Percentiles rank a stretch among this genome's conserved stretches.
phyloP scores from a whole-genome alignment of 352 stramenopile species.

The Phytopythium mirpurense region DNA sequence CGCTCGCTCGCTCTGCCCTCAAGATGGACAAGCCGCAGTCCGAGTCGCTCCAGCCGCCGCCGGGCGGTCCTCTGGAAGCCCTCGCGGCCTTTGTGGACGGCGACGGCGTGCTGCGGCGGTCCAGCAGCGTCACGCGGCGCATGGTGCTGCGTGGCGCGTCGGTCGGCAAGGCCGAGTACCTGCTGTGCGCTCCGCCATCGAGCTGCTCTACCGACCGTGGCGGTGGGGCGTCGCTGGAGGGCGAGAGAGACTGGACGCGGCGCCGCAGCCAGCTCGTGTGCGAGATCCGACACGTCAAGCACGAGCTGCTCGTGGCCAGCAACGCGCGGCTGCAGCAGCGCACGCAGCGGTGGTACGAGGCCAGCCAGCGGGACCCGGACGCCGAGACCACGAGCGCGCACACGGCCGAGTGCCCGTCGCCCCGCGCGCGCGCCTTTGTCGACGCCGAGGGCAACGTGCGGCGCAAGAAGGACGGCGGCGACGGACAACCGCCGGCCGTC shows the following conservation, averaged over 20 bases:
- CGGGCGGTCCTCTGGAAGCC: conserved; percentile 12
- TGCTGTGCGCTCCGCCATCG: neutral
- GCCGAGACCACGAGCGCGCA: conserved; percentile 25
- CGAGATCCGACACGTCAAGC: conserved; percentile 19
- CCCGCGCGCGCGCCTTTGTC: conserved; percentile 20
- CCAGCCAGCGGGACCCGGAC: conserved; percentile 17
- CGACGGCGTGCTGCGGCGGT: conserved; percentile 31
- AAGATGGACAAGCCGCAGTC: neutral
- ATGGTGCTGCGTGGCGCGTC: conserved; percentile 15
- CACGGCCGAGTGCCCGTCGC: conserved; percentile 19
- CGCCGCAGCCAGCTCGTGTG: conserved; percentile 18
- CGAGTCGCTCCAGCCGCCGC: neutral
- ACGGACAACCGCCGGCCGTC: too few species aligned
- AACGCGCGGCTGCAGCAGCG: conserved; percentile 16
- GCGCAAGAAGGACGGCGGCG: conserved; percentile 13
- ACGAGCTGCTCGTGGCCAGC: conserved; percentile 15
- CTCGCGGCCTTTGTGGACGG: conserved; percentile 26
- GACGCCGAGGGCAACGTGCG: conserved; percentile 31
- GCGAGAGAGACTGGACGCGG: conserved; percentile 12
- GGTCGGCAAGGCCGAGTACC: conserved; percentile 14
- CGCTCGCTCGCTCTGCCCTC: neutral
- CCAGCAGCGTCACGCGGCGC: conserved; percentile 11
- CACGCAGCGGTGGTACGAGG: conserved; percentile 25
- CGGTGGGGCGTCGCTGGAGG: too few species aligned
- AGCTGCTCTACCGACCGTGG: too few species aligned